Evolutionary conservation across 2,329 filamentous ascomycete species (phyloP).

Genomic region (Dactylonectria macrodidyma): DNA sequence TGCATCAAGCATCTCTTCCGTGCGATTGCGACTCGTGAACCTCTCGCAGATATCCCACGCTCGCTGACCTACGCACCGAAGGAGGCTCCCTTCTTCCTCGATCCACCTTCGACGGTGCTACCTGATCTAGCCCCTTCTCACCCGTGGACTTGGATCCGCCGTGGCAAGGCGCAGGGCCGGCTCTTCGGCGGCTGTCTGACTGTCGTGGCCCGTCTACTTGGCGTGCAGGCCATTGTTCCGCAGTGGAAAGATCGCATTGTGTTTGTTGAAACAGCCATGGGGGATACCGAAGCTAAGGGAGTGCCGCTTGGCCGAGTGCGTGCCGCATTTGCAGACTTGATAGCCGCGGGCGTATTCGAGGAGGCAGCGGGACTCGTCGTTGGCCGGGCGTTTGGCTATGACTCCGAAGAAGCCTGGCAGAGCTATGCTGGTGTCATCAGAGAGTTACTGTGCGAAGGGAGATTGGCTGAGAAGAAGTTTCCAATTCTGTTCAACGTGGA

Average conservation of each 20-base stretch:
- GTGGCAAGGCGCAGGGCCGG: conserved; percentile 57
- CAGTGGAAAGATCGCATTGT: conserved; percentile 57
- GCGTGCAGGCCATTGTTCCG: conserved; percentile 51
- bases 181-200: conserved; percentile 60
- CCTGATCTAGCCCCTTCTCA: conserved; percentile 49
- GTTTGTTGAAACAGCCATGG: conserved; percentile 59
- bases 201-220: conserved; percentile 56
- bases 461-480: conserved; percentile 50
- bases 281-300: conserved; percentile 45
- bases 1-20: conserved; percentile 51
- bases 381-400: conserved; percentile 59
- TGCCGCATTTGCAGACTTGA: conserved; percentile 57
- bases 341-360: conserved; percentile 59
- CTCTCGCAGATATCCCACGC: conserved; percentile 52
- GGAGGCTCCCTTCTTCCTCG: conserved; percentile 37
- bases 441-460: conserved; percentile 54
- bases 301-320: conserved; percentile 48
- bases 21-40: conserved; percentile 44
- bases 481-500: conserved; percentile 61
- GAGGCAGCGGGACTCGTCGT: conserved; percentile 58
- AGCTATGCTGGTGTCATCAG: conserved; percentile 51
- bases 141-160: conserved; percentile 56
- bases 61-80: conserved; percentile 51
- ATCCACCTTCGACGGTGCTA: conserved; percentile 44
- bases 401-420: conserved; percentile 48